Percentiles rank a stretch among this genome's conserved stretches.
These are phyloP conservation scores for Phaseolus lunatus DNA, from an alignment of 306 rosid species.

Conservation along the genomic window DNA sequence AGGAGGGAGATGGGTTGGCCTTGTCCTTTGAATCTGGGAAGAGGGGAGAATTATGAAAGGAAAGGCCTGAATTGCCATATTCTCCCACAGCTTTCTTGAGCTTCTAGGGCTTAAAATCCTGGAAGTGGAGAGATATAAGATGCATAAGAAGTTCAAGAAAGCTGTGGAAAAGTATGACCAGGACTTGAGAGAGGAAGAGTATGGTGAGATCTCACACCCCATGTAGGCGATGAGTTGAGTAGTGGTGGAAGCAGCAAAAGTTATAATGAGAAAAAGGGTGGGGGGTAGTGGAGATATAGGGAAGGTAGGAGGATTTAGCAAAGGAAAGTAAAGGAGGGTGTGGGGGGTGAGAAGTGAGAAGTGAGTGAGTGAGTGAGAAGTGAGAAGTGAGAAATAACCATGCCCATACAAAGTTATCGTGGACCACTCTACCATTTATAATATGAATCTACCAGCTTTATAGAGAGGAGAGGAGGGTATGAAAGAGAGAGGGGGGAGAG, in stretches of 20 bases:
- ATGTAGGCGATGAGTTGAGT: background rate
- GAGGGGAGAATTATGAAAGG: background rate
- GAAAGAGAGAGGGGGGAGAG: constrained; percentile 7
- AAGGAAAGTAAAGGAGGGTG: constrained; percentile 6
- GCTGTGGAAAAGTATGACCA: constrained; percentile 99
- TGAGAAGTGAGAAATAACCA: constrained; percentile 46
- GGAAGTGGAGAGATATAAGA: constrained; percentile 24
- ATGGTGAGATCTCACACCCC: constrained; percentile 65
- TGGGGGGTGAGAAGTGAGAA: background rate
- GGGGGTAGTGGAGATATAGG: constrained; percentile 1
- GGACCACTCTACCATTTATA: constrained; percentile 85
- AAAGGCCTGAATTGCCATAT: constrained; percentile 73
- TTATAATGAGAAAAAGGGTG: constrained; percentile 19
- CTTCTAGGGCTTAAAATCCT: constrained; percentile 57
- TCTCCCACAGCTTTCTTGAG: constrained; percentile 99
- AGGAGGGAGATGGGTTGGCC: background rate
- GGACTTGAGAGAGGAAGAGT: constrained; percentile 55
- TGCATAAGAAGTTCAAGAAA: constrained; percentile 90
- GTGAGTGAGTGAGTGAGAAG: background rate
- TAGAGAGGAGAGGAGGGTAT: constrained; percentile 44
- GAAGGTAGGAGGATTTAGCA: constrained; percentile 8
- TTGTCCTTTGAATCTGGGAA: constrained; percentile 29
- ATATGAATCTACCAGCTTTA: constrained; percentile 76
- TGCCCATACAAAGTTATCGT: constrained; percentile 51
- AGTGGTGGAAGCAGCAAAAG: background rate